A percentile compares a stretch with the other conserved stretches of the same genome.
Conservation (phyloP, 345 rosid genomes). For the Citrus unshiu region DNA sequence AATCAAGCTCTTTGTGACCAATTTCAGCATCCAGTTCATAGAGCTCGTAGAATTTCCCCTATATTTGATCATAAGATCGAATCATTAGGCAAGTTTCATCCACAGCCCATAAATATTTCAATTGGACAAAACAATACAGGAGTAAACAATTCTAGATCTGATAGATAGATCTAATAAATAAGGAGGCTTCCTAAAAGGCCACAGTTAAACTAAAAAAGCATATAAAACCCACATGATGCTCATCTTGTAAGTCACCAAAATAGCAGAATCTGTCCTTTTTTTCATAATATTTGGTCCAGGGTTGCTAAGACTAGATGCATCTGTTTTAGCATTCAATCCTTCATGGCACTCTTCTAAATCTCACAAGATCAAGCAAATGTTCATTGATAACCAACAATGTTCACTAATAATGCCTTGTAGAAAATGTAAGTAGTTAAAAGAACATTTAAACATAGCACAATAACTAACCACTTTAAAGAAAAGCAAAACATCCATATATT, state of each 20-base stretch:
- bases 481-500: conserved; percentile 85
- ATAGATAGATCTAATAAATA: not conserved
- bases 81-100: conserved; percentile 14
- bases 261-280: not conserved
- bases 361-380: not conserved
- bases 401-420: not conserved
- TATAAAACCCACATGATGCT: not conserved
- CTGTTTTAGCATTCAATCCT: not conserved
- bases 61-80: conserved; percentile 18
- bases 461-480: conserved; percentile 98
- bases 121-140: not conserved
- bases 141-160: not conserved
- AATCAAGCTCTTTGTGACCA: conserved; percentile 90
- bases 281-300: not conserved
- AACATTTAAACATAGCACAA: not conserved
- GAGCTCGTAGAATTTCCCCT: conserved; percentile 96
- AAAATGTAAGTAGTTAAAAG: not conserved
- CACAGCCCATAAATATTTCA: not conserved
- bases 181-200: not conserved
- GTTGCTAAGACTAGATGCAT: not conserved
- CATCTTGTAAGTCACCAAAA: not conserved
- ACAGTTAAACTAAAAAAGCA: not conserved
- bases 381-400: not conserved
- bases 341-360: not conserved
- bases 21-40: conserved; percentile 95